A percentile compares a stretch with the other conserved stretches of the same genome.
phyloP scores from a whole-genome alignment of 495 filamentous ascomycete species.

The Aspergillus wentii region DNA sequence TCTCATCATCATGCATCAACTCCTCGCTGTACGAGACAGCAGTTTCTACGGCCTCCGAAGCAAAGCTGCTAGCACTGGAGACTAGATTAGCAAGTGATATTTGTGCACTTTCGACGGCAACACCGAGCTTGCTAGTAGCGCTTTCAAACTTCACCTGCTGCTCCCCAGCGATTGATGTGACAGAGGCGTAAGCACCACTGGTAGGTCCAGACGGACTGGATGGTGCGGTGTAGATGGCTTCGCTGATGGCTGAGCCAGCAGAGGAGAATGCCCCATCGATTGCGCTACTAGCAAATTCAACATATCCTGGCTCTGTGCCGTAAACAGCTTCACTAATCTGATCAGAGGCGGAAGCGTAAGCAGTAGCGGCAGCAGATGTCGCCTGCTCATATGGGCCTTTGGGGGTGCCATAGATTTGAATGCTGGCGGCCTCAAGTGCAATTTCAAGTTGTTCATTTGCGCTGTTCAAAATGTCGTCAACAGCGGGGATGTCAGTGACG shows the following conservation, averaged over 20 bases:
- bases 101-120: slow-evolving; percentile 45
- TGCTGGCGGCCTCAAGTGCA: slow-evolving; percentile 55
- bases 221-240: slow-evolving; percentile 50
- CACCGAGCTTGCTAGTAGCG: slow-evolving; percentile 41
- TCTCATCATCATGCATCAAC: slow-evolving; percentile 23
- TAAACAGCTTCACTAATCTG: slow-evolving; percentile 52
- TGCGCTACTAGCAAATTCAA: slow-evolving; percentile 41
- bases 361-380: slow-evolving; percentile 44
- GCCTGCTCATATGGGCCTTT: slow-evolving; percentile 52
- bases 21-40: slow-evolving; percentile 45
- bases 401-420: slow-evolving; percentile 54
- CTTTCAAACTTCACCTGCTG: slow-evolving; percentile 54
- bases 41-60: slow-evolving; percentile 32
- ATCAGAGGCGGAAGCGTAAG: slow-evolving; percentile 43
- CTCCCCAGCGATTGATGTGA: slow-evolving; percentile 24
- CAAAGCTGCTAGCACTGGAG: slow-evolving; percentile 29
- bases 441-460: slow-evolving; percentile 52
- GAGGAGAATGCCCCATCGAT: slow-evolving; percentile 47
- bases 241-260: slow-evolving; percentile 43
- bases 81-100: slow-evolving; percentile 40
- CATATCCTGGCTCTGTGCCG: slow-evolving; percentile 45
- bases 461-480: slow-evolving; percentile 55
- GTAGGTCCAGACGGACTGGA: slow-evolving; percentile 32
- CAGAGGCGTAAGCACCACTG: slow-evolving; percentile 21
- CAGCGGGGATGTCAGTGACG: slow-evolving; percentile 51